Base-by-base conservation (phyloP, 2,329 filamentous ascomycete species). In the Penicillium brasilianum region DNA sequence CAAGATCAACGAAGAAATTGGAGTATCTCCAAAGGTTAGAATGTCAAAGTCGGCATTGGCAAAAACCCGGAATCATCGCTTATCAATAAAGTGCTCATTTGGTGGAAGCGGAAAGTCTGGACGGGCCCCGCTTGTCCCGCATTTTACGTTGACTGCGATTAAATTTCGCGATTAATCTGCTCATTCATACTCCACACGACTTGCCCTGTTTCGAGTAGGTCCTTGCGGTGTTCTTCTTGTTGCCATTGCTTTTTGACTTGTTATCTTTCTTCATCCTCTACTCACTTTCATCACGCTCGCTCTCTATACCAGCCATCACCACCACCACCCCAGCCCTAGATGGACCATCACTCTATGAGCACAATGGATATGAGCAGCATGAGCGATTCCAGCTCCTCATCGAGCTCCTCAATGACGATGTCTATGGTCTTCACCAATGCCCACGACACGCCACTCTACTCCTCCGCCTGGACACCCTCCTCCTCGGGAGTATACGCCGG, bases 401-500 rank as follows among this genome's bases (percentile, higher is more conserved):
- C 59, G 1, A n/a, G 64, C 25, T n/a, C 52, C 9, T 43, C 52
- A 6, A 54, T 54, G 52, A 32, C 36, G 2, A 78, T 78, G 77
- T 43, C 67, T 32, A 78, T 79, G 77, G 68, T 76, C 51, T 81
- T 81, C 65, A 88, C 88, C 68, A 86, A 83, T 65, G 79, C 81
- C 59, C 85, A 86, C 50, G 77, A 74, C 58, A 91, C 88, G 0
- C 82, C 88, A 3, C 82, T 92, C 49, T 92, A 84, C 80, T 88
- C 91, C 16, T 75, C 78, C 22, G 75, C 82, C 55, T 98, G 93
- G 92, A 90, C 90, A 2, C 94, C 94, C 5, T 78, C 74, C 30
- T 88, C 80, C 37, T 80, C 84, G 6, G 92, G 89, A 69, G 80
- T 84, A 61, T 98, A 97, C 77, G 92, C 92, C 1, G 94, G 88